A percentile compares a stretch with the other conserved stretches of the same genome.
These are phyloP conservation scores for Torulaspora pretoriensis DNA, from an alignment of 1,139 yeast genomes.

Conservation along the genomic window DNA sequence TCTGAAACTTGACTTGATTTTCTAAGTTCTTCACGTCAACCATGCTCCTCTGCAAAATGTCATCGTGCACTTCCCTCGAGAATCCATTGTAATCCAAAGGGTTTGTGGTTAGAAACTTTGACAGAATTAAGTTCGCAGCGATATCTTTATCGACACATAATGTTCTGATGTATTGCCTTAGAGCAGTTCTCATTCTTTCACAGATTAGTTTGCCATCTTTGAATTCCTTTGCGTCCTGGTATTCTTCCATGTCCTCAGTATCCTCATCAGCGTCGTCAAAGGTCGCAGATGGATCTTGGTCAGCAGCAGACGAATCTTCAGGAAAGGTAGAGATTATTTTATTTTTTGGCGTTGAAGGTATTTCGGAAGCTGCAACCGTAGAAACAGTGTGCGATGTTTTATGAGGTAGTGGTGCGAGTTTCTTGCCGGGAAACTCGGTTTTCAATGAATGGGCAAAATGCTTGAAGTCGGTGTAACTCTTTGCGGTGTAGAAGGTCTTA, in stretches of 20 bases:
- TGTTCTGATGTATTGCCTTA: constrained; percentile 64
- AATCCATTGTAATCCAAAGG: constrained; percentile 36
- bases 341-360: constrained; percentile 20
- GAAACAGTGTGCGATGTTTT: constrained; percentile 43
- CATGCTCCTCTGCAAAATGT: constrained; percentile 51
- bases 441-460: constrained; percentile 50
- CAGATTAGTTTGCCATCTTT: constrained; percentile 40
- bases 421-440: constrained; percentile 63
- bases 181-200: constrained; percentile 70
- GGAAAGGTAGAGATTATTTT: constrained; percentile 18
- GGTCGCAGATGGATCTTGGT: constrained; percentile 3
- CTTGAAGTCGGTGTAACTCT: constrained; percentile 65
- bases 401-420: constrained; percentile 60
- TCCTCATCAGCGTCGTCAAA: constrained; percentile 26
- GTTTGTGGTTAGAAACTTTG: constrained; percentile 45
- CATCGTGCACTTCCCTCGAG: constrained; percentile 44
- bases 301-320: constrained; percentile 7
- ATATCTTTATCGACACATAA: constrained; percentile 54
- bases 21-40: constrained; percentile 57
- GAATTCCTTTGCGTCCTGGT: constrained; percentile 28
- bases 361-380: constrained; percentile 14
- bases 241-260: constrained; percentile 22
- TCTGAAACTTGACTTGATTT: constrained; percentile 72
- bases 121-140: constrained; percentile 48
- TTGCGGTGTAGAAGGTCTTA: constrained; percentile 47